Evolutionary conservation across 495 filamentous ascomycete species (phyloP), one percentile per base, ranked within the genome.

Genomic region (Xylaria scruposa): DNA sequence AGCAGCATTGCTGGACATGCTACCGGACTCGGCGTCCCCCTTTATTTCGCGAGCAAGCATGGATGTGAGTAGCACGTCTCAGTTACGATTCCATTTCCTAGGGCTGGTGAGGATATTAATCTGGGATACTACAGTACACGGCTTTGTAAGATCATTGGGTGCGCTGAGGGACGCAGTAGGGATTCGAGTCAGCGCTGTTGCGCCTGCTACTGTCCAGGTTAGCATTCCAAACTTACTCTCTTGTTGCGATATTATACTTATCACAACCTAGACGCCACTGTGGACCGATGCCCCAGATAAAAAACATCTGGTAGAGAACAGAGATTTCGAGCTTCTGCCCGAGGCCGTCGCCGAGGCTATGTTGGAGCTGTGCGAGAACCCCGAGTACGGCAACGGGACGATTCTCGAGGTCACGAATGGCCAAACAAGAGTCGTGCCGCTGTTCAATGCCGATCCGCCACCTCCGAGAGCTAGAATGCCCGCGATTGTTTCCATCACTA

Each of bases 281-380:
- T 92, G 89, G 90, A 88, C 86, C 0, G 89, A 91, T 0, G 82
- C 90, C 68, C 89, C 89, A 12, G 90, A 91, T 74, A 92, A 92
- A 76, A 12, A 89, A 54, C 81, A 80, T 66, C 83, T 90, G 75
- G 70, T 91, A 3, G 49, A 67, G 4, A 31, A 8, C 3, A 40
- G 26, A 3, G 67, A 67, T 26, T n/a, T 31, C 15, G 63, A 49
- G 31, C n/a, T 71, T n/a, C 38, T 49, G 26, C 72, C 72, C 15
- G 67, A 71, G 24, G 58, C 70, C 8, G 46, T 76, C 19, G 74
- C 74, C 9, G 56, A 68, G 6, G 68, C 54, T 1, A 76, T 76
- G 74, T 42, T 76, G 60, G 33, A 72, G 15, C 36, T 75, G 38
- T 58, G 67, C 40, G 49, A 74, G 33, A 68, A 76, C 15, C 67